Conservation (phyloP, 2,329 filamentous ascomycete genomes). For the Chaetoscypha palmicola region DNA sequence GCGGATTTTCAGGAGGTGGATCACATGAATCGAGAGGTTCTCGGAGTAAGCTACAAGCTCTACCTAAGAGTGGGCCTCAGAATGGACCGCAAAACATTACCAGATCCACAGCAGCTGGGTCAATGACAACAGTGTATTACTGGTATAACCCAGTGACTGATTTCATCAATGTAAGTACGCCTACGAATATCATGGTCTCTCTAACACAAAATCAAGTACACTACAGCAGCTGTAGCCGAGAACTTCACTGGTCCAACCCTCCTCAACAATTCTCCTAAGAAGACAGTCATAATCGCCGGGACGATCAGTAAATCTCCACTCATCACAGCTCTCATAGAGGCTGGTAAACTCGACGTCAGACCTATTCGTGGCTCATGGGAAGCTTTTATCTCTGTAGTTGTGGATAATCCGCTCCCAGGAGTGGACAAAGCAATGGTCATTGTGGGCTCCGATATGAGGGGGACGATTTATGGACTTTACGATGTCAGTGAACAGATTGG, state of each 20-base stretch:
- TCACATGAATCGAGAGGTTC: too few relatives aligned
- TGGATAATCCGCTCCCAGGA: conserved; percentile 50
- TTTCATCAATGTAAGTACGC: conserved; percentile 23
- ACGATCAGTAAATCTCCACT: conserved; percentile 58
- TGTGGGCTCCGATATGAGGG: conserved; percentile 58
- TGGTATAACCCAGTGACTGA: conserved; percentile 23
- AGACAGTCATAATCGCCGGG: conserved; percentile 58
- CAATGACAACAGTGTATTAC: conserved; percentile 23
- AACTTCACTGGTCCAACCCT: conserved; percentile 39
- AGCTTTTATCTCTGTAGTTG: conserved; percentile 53
- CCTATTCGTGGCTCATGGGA: conserved; percentile 61
- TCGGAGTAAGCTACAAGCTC: neutral
- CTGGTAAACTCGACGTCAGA: conserved; percentile 50
- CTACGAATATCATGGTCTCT: too few relatives aligned
- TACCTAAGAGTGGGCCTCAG: neutral
- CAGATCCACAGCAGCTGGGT: neutral
- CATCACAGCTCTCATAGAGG: conserved; percentile 50
- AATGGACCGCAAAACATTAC: neutral
- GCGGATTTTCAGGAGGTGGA: too few relatives aligned
- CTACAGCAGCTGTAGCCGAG: conserved; percentile 34
- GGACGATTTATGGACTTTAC: conserved; percentile 64
- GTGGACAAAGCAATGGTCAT: conserved; percentile 56
- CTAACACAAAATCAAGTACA: conserved; percentile 35
- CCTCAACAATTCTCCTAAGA: conserved; percentile 29
- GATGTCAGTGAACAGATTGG: conserved; percentile 68